Evolutionary conservation across 345 rosid species (phyloP), one percentile per base, ranked within the genome.

Genomic region (Hibiscus mutabilis): DNA sequence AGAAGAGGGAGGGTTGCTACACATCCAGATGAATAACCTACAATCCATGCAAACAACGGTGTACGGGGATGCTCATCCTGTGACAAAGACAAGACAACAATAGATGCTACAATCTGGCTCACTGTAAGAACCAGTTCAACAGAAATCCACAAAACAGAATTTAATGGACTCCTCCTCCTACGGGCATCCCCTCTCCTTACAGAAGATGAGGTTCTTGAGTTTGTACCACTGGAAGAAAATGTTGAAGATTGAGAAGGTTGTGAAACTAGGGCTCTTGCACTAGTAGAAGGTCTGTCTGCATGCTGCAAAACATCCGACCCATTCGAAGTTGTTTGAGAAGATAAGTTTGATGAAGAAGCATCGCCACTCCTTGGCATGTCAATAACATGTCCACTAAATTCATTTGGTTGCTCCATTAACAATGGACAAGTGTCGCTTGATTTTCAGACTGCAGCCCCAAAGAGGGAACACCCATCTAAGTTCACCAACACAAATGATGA

Each of bases 1-100:
- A 92, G 83, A 77, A 90, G 89, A 21, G 99, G 99, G 24, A 95
- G 89, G 2, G 91, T 90, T 6, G 94, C 96, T 73, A 89, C 74
- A 77, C 99, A 95, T 62, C 99, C 99, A 69, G 86, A 78, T 21
- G 97, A 89, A 78, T 95, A 95, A 75, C 99, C 98, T 27, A 92
- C 89, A 63, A 95, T 86, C 99, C 99, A 95, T 25, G 79, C 83
- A 49, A 86, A 85, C 79, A 95, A 68, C 0, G 98, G 98, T 6
- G 98, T 84, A 52, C 66, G 96, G 3, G 94, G 91, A 76, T 86
- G 88, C 82, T 95, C 98, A 60, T 90, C 65, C 81, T 81, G 88
- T 0, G 98, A 95, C 74, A 90, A 63, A 13, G 94, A 84, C 82
- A 89, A 80, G 60, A 95, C 96, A 44, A 90, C 81, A 52, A 89